phyloP scores from a whole-genome alignment of 352 stramenopile genomes.

The Phytopythium delawarense region DNA sequence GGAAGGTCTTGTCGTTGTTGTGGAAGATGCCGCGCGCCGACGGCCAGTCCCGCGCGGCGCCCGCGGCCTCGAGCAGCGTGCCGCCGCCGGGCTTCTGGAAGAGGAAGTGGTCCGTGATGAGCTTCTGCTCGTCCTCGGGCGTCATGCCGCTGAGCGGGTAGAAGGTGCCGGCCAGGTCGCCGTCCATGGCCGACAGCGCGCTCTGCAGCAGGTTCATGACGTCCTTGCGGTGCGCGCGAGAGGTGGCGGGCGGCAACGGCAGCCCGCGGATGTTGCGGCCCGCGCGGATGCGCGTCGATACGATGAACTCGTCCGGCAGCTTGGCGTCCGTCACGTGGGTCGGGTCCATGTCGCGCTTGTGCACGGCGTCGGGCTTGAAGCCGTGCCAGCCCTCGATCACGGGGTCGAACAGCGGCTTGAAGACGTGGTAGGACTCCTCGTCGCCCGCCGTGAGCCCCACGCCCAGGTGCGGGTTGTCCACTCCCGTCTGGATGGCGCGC shows the following conservation, averaged over 20 bases:
- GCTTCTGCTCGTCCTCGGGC: slow-evolving; percentile 69
- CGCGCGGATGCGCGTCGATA: slow-evolving; percentile 77
- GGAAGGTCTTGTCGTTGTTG: slow-evolving; percentile 72
- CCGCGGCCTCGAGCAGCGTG: slow-evolving; percentile 59
- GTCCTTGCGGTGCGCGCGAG: slow-evolving; percentile 74
- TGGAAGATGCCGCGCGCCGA: slow-evolving; percentile 76
- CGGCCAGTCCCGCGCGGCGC: slow-evolving; percentile 67
- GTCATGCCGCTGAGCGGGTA: slow-evolving; percentile 79
- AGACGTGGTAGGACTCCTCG: slow-evolving; percentile 69
- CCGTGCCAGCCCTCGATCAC: slow-evolving; percentile 72
- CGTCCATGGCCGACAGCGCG: slow-evolving; percentile 68
- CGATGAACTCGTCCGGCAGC: slow-evolving; percentile 67
- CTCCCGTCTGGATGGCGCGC: slow-evolving; percentile 66
- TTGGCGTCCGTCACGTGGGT: slow-evolving; percentile 59
- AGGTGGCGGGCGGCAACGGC: slow-evolving; percentile 77
- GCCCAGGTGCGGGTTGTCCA: slow-evolving; percentile 75
- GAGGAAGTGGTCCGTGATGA: slow-evolving; percentile 74
- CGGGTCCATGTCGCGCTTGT: slow-evolving; percentile 73
- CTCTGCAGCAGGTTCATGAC: slow-evolving; percentile 83
- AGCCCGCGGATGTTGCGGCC: slow-evolving; percentile 81
- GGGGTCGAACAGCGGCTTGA: slow-evolving; percentile 71
- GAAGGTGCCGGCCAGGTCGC: slow-evolving; percentile 71
- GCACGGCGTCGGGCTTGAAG: slow-evolving; percentile 51
- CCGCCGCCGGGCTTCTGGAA: slow-evolving; percentile 85
- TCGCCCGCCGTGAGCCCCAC: slow-evolving; percentile 55